phyloP scores from a whole-genome alignment of 2,329 filamentous ascomycete species.

The Dactylonectria estremocensis region DNA sequence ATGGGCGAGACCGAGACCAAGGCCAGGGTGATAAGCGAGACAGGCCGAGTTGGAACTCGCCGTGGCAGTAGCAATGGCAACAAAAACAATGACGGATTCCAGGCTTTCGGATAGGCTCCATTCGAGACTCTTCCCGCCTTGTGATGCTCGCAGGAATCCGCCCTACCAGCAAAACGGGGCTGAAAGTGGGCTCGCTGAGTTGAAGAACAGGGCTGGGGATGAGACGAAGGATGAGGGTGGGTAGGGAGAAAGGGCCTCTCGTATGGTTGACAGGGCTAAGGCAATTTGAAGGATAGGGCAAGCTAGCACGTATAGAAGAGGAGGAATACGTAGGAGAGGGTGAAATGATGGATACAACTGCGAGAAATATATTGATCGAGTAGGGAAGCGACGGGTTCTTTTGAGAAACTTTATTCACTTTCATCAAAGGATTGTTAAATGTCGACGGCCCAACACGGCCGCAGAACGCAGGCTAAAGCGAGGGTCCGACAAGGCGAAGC shows the following conservation, averaged over 20 bases:
- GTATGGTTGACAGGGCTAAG: constrained; percentile 10
- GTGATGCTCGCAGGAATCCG: constrained; percentile 17
- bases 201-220: constrained; percentile 29
- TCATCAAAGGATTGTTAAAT: not conserved
- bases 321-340: constrained; percentile 3
- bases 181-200: constrained; percentile 28
- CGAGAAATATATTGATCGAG: not conserved
- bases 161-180: constrained; percentile 26
- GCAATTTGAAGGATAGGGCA: constrained; percentile 8
- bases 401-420: not conserved
- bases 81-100: constrained; percentile 28
- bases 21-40: constrained; percentile 31
- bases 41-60: constrained; percentile 17
- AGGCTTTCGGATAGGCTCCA: constrained; percentile 34
- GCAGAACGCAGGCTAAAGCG: not conserved
- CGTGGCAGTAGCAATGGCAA: constrained; percentile 18
- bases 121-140: constrained; percentile 33
- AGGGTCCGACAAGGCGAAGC: constrained; percentile 7
- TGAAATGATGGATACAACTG: constrained; percentile 1
- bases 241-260: constrained; percentile 10
- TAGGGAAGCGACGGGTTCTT: not conserved
- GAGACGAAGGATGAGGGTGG: constrained; percentile 9
- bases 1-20: constrained; percentile 18
- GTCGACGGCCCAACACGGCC: constrained; percentile 4
- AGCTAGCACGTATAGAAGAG: not conserved